A percentile compares a stretch with the other conserved stretches of the same genome.
Conservation (phyloP, 2,329 filamentous ascomycete genomes). For the Furcasterigmium sp. region DNA sequence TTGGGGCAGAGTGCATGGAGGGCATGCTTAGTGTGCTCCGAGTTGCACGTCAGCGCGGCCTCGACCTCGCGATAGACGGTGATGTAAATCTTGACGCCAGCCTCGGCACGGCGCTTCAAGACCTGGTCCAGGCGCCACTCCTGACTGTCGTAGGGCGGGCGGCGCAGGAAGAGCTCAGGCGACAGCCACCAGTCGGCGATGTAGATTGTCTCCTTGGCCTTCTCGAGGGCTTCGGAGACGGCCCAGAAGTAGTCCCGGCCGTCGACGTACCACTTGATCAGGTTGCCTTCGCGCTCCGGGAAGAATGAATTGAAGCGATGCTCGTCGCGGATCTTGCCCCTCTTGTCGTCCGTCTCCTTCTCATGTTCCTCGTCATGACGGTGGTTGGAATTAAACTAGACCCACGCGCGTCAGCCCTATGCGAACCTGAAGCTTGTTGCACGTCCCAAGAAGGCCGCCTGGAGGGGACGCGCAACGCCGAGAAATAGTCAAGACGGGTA, state of each 20-base stretch:
- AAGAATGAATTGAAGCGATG: conserved; percentile 91
- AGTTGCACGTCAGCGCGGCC: conserved; percentile 84
- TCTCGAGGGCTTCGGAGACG: conserved; percentile 83
- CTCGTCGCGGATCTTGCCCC: conserved; percentile 62
- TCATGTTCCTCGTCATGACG: conserved; percentile 94
- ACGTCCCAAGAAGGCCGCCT: no score
- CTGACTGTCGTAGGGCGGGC: conserved; percentile 77
- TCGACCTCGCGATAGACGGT: conserved; percentile 87
- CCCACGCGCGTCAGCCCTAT: background rate
- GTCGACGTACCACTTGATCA: conserved; percentile 96
- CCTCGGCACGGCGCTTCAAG: conserved; percentile 83
- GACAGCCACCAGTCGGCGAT: conserved; percentile 97
- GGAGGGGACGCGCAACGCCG: conserved; percentile 1
- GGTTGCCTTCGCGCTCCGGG: conserved; percentile 77
- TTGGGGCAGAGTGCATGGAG: conserved; percentile 74
- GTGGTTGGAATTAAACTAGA: conserved; percentile 75
- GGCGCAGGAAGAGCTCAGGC: conserved; percentile 78
- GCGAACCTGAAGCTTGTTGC: background rate
- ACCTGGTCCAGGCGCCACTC: conserved; percentile 83
- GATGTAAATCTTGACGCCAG: conserved; percentile 90
- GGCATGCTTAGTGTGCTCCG: conserved; percentile 84
- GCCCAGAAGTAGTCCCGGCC: conserved; percentile 94
- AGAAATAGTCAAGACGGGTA: background rate
- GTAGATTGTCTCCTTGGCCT: conserved; percentile 89
- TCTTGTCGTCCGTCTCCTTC: conserved; percentile 74